These are phyloP conservation scores for Debaryomyces prosopidis DNA, from an alignment of 805 yeast species.

Conservation along the genomic window DNA sequence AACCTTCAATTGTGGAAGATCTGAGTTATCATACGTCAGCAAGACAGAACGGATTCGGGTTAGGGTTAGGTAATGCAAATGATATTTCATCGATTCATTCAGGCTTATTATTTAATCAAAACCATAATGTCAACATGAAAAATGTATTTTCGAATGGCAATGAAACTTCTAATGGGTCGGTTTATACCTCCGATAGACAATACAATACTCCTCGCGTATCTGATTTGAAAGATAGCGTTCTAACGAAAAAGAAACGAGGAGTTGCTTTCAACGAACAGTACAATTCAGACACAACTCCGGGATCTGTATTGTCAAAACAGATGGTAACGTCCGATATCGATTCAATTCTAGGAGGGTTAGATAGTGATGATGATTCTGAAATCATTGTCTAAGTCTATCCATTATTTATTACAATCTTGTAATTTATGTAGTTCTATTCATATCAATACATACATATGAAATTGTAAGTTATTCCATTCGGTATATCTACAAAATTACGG, in stretches of 20 bases:
- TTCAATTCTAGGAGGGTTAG: conserved; percentile 34
- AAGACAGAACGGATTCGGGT: conserved; percentile 5
- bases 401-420: too few species aligned
- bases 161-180: conserved; percentile 14
- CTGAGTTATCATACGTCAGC: neutral
- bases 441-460: too few species aligned
- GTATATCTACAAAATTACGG: neutral
- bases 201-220: conserved; percentile 30
- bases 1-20: neutral
- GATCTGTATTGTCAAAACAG: conserved; percentile 32
- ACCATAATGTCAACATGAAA: conserved; percentile 7
- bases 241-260: conserved; percentile 3
- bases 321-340: conserved; percentile 31
- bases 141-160: conserved; percentile 6
- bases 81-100: conserved; percentile 44
- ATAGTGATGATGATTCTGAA: conserved; percentile 33
- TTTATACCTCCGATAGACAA: conserved; percentile 13
- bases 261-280: conserved; percentile 3
- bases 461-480: neutral
- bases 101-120: conserved; percentile 22
- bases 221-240: conserved; percentile 35
- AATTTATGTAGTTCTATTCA: too few species aligned
- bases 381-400: conserved; percentile 17
- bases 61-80: conserved; percentile 40
- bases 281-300: conserved; percentile 14